Percentiles rank a stretch among this genome's conserved stretches.
These are phyloP conservation scores for Microcera coccophila DNA, from an alignment of 2,329 filamentous ascomycete species.

Conservation along the genomic window DNA sequence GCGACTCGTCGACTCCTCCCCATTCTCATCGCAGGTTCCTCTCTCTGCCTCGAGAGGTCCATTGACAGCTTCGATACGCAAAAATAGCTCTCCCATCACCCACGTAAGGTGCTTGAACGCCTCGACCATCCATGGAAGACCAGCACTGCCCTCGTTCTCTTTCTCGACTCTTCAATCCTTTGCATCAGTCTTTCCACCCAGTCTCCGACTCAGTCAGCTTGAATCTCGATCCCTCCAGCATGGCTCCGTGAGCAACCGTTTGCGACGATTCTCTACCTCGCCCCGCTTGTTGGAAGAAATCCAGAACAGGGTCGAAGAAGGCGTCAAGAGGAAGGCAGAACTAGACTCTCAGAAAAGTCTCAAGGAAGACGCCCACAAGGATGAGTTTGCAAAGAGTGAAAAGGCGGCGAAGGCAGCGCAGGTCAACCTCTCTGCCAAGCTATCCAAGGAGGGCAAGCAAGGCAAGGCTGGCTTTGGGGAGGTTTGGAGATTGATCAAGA, in stretches of 20 bases:
- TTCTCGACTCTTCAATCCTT: constrained; percentile 21
- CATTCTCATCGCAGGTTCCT: constrained; percentile 21
- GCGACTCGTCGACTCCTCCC: constrained; percentile 37
- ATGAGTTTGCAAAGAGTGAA: constrained; percentile 64
- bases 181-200: constrained; percentile 8
- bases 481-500: constrained; percentile 81
- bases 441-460: constrained; percentile 75
- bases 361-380: constrained; percentile 33
- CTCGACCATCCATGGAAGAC: constrained; percentile 12
- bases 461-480: constrained; percentile 64
- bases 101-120: constrained; percentile 18
- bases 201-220: constrained; percentile 4
- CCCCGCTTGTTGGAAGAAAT: constrained; percentile 21
- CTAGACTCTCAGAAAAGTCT: constrained; percentile 29
- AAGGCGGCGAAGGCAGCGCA: constrained; percentile 83
- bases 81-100: constrained; percentile 12
- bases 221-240: constrained; percentile 6
- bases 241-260: constrained; percentile 14
- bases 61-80: constrained; percentile 17
- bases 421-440: constrained; percentile 80
- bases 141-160: constrained; percentile 25
- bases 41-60: constrained; percentile 20
- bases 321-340: constrained; percentile 36
- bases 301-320: constrained; percentile 28
- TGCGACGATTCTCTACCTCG: constrained; percentile 31